Conservation (phyloP, 345 rosid species). For the Lumnitzera racemosa region DNA sequence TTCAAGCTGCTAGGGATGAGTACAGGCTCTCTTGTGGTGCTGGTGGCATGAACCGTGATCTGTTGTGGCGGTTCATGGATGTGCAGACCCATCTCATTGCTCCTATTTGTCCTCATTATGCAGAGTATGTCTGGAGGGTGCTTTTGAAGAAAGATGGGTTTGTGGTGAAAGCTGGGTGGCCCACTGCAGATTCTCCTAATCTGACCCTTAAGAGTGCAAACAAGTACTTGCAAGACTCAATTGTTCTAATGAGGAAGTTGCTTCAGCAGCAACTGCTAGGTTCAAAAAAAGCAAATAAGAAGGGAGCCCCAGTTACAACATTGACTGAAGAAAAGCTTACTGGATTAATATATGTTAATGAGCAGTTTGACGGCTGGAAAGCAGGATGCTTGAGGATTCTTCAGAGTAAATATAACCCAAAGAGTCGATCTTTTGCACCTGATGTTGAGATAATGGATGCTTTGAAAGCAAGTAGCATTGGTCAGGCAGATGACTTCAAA, state of each 20-base stretch:
- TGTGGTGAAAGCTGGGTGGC: slow-evolving; percentile 88
- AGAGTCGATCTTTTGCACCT: slow-evolving; percentile 41
- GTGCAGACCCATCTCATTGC: slow-evolving; percentile 81
- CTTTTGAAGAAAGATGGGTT: slow-evolving; percentile 73
- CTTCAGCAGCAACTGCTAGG: slow-evolving; percentile 63
- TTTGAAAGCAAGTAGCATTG: slow-evolving; percentile 41
- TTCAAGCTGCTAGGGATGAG: slow-evolving; percentile 91
- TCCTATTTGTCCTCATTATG: slow-evolving; percentile 93
- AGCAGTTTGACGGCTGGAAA: slow-evolving; percentile 80
- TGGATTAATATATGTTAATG: slow-evolving; percentile 70
- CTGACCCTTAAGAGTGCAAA: slow-evolving; percentile 73
- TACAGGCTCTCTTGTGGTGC: slow-evolving; percentile 78
- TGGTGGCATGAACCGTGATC: slow-evolving; percentile 64
- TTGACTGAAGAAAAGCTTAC: slow-evolving; percentile 38
- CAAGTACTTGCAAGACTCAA: slow-evolving; percentile 85
- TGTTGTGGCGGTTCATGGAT: slow-evolving; percentile 73
- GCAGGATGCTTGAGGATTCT: slow-evolving; percentile 76
- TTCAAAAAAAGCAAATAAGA: slow-evolving; percentile 62
- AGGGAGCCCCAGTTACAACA: slow-evolving; percentile 47
- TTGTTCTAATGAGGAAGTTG: slow-evolving; percentile 69
- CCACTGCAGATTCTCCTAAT: slow-evolving; percentile 60
- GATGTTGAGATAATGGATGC: slow-evolving; percentile 60
- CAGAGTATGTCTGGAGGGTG: slow-evolving; percentile 85
- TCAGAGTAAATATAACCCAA: slow-evolving; percentile 43
- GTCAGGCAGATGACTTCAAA: slow-evolving; percentile 53